Conservation (phyloP, 2,329 filamentous ascomycete genomes). For the Pyrenophora graminea region DNA sequence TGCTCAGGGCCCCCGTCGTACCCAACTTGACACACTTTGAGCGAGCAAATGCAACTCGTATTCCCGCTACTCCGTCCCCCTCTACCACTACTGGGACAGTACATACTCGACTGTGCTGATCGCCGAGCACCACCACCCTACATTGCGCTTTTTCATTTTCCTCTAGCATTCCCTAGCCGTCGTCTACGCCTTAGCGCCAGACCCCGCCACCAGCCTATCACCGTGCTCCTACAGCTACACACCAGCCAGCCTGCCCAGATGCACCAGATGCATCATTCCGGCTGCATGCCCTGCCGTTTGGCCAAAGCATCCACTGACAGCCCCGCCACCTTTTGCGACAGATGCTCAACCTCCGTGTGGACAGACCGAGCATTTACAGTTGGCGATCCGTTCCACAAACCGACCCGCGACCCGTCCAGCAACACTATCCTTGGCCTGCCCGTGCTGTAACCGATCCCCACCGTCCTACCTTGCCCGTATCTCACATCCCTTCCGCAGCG, state of each 20-base stretch:
- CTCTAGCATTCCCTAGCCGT: slow-evolving; percentile 18
- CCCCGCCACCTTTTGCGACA: slow-evolving; percentile 13
- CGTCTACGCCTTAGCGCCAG: slow-evolving; percentile 16
- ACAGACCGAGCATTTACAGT: slow-evolving; percentile 20
- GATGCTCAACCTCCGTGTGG: slow-evolving; percentile 19
- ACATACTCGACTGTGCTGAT: slow-evolving; percentile 20
- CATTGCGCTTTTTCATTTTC: slow-evolving; percentile 28
- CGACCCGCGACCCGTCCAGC: slow-evolving; percentile 39
- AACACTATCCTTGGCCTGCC: slow-evolving; percentile 31
- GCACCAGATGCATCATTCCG: slow-evolving; percentile 33
- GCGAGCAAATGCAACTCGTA: slow-evolving; percentile 22
- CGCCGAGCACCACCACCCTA: slow-evolving; percentile 21
- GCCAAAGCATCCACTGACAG: slow-evolving; percentile 18
- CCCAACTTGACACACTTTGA: slow-evolving; percentile 1
- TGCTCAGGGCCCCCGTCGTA: slow-evolving; percentile 15
- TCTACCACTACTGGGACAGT: too few relatives aligned
- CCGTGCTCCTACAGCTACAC: too few relatives aligned
- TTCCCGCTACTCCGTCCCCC: slow-evolving; percentile 20
- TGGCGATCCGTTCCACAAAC: slow-evolving; percentile 43
- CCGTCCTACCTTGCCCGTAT: slow-evolving; percentile 40
- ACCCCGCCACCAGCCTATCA: slow-evolving; percentile 11
- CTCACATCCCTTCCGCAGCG: slow-evolving; percentile 43
- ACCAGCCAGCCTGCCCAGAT: slow-evolving; percentile 11
- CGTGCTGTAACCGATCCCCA: slow-evolving; percentile 41
- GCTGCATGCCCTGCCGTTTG: slow-evolving; percentile 24